Base-by-base conservation (phyloP, 2,329 filamentous ascomycete genomes). In the Neonectria sp. region DNA sequence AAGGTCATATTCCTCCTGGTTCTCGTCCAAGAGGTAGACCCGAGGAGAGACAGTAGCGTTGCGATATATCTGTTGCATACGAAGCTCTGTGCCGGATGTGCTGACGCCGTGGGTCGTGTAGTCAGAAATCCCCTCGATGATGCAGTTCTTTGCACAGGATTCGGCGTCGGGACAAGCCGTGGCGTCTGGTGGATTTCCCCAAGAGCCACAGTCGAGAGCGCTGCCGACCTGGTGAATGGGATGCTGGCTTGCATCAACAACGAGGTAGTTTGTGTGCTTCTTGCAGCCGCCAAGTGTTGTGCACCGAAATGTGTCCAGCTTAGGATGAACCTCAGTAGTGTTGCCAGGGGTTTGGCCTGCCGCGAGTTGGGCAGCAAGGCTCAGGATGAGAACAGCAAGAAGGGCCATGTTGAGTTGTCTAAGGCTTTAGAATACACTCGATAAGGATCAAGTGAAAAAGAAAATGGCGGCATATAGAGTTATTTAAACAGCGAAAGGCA, bases 1-100 rank as follows among this genome's bases (percentile, higher is more conserved):
- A 75, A 88, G 83, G 78, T 91, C 81, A 76, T 92, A 92, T 53
- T 85, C 84, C 66, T 83, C 81, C 67, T 89, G 85, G 65, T 85
- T 82, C 71, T 72, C 79, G 65, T 84, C 83, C 73, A 92, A 83
- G 17, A 92, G 82, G 76, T 91, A 92, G 29, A 91, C 79, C 53
- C 90, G 85, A 7, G 88, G 81, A 51, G 73, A 74, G 21, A 78
- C 70, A 25, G 73, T 52, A 6, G 51, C 51, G 31, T 60, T 62
- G n/a, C 63, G 61, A 13, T 60, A 55, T 2, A 63, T 27, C 43
- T 73, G 71, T 33, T 80, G 72, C 7, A 82, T 75, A 8, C 71
- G 75, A 21, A 82, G 73, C 25, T 68, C 68, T 4, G 43, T 65
- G 2, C 79, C 80, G 6, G 77, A 71, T 3, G 80, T 81, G 29